Evolutionary conservation across 371 early-diverging fungal genomes (phyloP).

Genomic region (Lichtheimia corymbifera): DNA sequence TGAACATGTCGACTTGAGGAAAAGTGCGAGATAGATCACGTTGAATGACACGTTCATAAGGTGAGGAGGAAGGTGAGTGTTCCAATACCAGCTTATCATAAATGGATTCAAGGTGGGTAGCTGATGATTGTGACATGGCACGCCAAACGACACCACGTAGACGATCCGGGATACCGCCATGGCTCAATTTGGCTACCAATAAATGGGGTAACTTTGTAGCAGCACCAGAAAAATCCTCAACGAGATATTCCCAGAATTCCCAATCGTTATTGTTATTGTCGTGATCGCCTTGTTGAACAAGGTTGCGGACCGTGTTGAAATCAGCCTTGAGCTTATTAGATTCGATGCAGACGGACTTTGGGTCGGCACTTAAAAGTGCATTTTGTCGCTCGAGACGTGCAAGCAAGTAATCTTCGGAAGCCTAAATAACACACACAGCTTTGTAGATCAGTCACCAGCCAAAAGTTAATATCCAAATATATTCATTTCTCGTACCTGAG

Average conservation of each 20-base stretch:
- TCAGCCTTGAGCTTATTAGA: conserved; percentile 59
- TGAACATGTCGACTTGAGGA: conserved; percentile 84
- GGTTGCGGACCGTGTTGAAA: conserved; percentile 47
- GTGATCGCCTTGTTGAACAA: background rate
- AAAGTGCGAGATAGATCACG: conserved; percentile 92
- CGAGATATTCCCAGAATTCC: conserved; percentile 93
- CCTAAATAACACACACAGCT: conserved; percentile 29
- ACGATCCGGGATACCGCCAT: conserved; percentile 81
- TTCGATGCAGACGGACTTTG: conserved; percentile 61
- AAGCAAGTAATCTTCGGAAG: conserved; percentile 56
- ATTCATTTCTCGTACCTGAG: conserved; percentile 33
- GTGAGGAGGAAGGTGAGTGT: conserved; percentile 57
- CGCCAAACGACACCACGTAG: conserved; percentile 92
- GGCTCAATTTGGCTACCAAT: conserved; percentile 69
- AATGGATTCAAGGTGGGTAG: conserved; percentile 73
- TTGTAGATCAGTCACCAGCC: background rate
- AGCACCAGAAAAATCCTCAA: conserved; percentile 78
- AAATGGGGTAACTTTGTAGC: conserved; percentile 64
- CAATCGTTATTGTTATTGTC: conserved; percentile 60
- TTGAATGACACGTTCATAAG: conserved; percentile 85
- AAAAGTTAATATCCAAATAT: background rate
- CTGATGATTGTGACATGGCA: conserved; percentile 79
- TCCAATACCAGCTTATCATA: conserved; percentile 78
- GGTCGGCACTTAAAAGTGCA: conserved; percentile 57
- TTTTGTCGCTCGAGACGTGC: conserved; percentile 63